Percentiles rank a stretch among this genome's conserved stretches.
Evolutionary conservation across 2,329 filamentous ascomycete species (phyloP).

Genomic region (Apiospora pterosperma): DNA sequence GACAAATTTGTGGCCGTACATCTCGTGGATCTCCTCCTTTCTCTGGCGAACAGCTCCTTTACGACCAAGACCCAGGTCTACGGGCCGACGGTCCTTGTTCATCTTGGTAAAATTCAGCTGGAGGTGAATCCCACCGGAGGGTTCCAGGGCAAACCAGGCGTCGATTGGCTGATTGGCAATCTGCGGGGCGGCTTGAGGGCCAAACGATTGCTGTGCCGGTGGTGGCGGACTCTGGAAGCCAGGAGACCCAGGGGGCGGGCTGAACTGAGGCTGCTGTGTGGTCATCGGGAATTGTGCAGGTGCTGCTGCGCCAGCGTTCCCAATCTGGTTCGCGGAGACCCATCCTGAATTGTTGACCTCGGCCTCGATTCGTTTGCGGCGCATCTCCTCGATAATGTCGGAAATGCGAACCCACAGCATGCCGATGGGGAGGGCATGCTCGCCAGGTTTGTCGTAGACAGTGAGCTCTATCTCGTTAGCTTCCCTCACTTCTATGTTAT

Average conservation of each 20-base stretch:
- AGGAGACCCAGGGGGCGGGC: constrained; percentile 40
- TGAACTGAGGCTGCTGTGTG: constrained; percentile 42
- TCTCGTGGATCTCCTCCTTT: constrained; percentile 97
- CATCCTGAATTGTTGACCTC: constrained; percentile 93
- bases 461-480: constrained; percentile 98
- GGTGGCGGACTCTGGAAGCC: constrained; percentile 27
- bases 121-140: constrained; percentile 86
- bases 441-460: constrained; percentile 91
- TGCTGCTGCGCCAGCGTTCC: constrained; percentile 35
- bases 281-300: constrained; percentile 59
- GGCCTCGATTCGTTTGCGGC: constrained; percentile 93
- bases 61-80: constrained; percentile 87
- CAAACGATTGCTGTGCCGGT: constrained; percentile 25
- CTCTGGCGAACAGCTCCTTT: constrained; percentile 96
- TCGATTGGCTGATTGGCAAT: constrained; percentile 67
- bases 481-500: constrained; percentile 93
- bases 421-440: constrained; percentile 87
- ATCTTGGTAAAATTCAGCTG: constrained; percentile 91
- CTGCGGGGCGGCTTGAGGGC: constrained; percentile 43
- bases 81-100: constrained; percentile 74
- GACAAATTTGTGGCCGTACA: constrained; percentile 98
- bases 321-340: constrained; percentile 97
- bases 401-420: constrained; percentile 96
- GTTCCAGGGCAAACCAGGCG: constrained; percentile 95
- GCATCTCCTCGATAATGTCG: constrained; percentile 96